Evolutionary conservation across 352 stramenopile genomes (phyloP), one percentile per base, ranked within the genome.

Genomic region (Globisporangium splendens): DNA sequence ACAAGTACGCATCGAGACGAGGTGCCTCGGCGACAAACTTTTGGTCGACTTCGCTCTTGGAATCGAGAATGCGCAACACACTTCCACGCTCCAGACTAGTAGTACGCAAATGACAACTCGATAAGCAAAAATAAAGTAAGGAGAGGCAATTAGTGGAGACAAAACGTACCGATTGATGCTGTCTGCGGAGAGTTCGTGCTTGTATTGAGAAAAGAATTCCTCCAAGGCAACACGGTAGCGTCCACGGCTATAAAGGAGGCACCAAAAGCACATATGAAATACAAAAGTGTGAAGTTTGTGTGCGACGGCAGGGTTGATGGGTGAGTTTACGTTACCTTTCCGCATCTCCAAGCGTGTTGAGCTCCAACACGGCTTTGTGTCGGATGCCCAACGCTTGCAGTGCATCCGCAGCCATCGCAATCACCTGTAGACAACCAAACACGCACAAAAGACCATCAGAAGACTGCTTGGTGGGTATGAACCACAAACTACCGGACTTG

Each of bases 41-140:
- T 20, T 93, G 77, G 61, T 96, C 87, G 17, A 59, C 50, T 35
- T 82, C 75, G 50, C 71, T 88, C 59, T 95, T 96, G 1, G 87
- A 96, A 59, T 96, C 87, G 12, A 96, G 68, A 46, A 96, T 94
- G 12, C 87, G 85, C 59, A 96, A 68, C 28, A 96, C 79, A 54
- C 86, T 96, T 8, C 86, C 86, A 38, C 87, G 74, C 56, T 91
- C 83, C 15, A 96, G 70, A 35, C 83, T 93, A 20, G 0, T 0
- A 2, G 12, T 3, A 51, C 7, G 39, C 0, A n/a, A 3, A 49
- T n/a, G 41, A n/a, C 33, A 12, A 28, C 21, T n/a, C 14, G 38
- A 13, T 14, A 2, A 50, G 49, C 11, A 17, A 11, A 63, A 42
- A 51, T 5, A 6, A 8, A 63, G 8, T n/a, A 8, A 56, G 13